Evolutionary conservation across 495 filamentous ascomycete genomes (phyloP), one percentile per base, ranked within the genome.

Genomic region (Lasiosphaeris hirsuta): DNA sequence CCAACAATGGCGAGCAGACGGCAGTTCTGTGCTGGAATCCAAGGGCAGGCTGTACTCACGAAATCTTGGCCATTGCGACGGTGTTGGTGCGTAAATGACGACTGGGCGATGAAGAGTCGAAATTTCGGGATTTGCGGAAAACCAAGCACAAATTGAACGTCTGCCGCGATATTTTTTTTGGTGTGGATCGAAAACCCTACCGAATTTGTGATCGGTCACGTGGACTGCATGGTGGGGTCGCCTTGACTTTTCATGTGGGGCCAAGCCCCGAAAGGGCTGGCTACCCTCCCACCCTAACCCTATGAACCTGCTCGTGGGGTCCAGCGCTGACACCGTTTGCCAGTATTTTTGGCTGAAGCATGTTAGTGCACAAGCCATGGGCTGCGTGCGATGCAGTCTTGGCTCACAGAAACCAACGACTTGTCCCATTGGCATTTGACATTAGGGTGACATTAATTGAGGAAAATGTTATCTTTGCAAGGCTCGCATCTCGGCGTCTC

Each of bases 1-100:
- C 37, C 48, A 37, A 5, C 34, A 41, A 44, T 48, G 45, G 51
- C 54, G 40, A 18, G 36, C 36, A 11, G 10, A 34, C 54, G 51
- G 48, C 38, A 19, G 11, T 19, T 50, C n/a, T 6, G 13, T 11
- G 37, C 19, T 23, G 13, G 51, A 36, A 41, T 43, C 11, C 38
- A 11, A 13, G 23, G 39, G 23, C 23, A 30, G 23, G 19, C 30
- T 42, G 15, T 13, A 78, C 76, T 77, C 67, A 80, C 77, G 75
- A 78, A 17, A 70, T 39, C 67, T 78, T 78, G 69, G 77, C 76
- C 77, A 80, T 80, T 78, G 69, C 69, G 70, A 70, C 53, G 60
- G 64, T 66, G 51, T 68, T 62, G 50, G 67, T 71, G 56, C 58
- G 66, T 54, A 65, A 62, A 63, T 63, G 60, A 48, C 68, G 68